These are phyloP conservation scores for Phaeotremella skinneri DNA, from an alignment of 768 basidiomycete species.

Conservation along the genomic window DNA sequence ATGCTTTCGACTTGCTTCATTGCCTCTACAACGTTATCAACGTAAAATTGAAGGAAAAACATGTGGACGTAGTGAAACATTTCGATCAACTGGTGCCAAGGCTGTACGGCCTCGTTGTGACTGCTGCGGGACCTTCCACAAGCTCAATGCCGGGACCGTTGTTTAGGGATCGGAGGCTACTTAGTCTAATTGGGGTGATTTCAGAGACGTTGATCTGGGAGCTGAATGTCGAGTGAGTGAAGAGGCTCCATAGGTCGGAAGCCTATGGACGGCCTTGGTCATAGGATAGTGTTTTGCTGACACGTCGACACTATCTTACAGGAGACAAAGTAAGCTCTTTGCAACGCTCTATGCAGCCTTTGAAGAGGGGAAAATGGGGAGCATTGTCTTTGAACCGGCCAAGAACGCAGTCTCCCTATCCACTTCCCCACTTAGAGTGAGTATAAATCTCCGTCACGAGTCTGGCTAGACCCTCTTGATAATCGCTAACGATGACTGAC, in stretches of 20 bases:
- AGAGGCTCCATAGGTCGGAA: not conserved
- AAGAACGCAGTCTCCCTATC: constrained; percentile 50
- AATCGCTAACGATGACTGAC: constrained; percentile 3
- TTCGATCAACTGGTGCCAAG: constrained; percentile 70
- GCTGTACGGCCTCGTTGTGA: constrained; percentile 66
- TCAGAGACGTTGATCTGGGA: constrained; percentile 67
- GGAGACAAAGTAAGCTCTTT: constrained; percentile 64
- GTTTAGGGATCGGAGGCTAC: constrained; percentile 57
- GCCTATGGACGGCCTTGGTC: constrained; percentile 11
- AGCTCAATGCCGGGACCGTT: constrained; percentile 32
- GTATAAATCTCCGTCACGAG: constrained; percentile 16
- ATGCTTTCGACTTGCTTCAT: constrained; percentile 76
- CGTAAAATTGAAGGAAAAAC: constrained; percentile 57
- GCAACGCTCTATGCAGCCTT: constrained; percentile 60
- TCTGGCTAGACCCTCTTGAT: constrained; percentile 17
- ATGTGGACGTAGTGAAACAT: constrained; percentile 76
- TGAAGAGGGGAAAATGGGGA: constrained; percentile 58
- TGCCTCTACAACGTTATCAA: constrained; percentile 65
- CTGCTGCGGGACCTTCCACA: constrained; percentile 48
- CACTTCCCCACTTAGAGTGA: constrained; percentile 27
- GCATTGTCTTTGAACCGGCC: constrained; percentile 61
- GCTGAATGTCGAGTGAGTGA: constrained; percentile 64
- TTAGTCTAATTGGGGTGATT: constrained; percentile 65
- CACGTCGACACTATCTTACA: constrained; percentile 45
- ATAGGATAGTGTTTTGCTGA: constrained; percentile 5